phyloP scores from a whole-genome alignment of 1,284 basidiomycete genomes.

The Boletus hoseneyae region DNA sequence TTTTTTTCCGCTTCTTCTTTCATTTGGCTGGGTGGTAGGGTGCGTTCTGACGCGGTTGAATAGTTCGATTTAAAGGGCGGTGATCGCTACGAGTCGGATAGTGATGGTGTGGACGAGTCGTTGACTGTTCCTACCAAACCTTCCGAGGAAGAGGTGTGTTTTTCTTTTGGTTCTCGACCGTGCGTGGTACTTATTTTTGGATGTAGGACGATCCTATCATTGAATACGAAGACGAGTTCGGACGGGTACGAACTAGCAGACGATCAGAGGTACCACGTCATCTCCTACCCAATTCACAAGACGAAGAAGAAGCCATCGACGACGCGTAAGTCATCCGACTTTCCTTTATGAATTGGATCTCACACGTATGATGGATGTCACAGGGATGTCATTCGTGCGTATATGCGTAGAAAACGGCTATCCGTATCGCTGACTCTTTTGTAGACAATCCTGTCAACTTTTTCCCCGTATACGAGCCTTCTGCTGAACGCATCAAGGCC shows the following conservation, averaged over 20 bases:
- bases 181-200: slow-evolving; percentile 4
- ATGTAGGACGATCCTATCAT: slow-evolving; percentile 69
- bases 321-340: slow-evolving; percentile 48
- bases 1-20: not conserved
- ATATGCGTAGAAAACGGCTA: slow-evolving; percentile 26
- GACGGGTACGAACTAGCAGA: slow-evolving; percentile 63
- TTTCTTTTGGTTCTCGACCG: not conserved
- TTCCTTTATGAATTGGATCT: slow-evolving; percentile 9
- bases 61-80: slow-evolving; percentile 73
- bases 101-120: slow-evolving; percentile 74
- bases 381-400: slow-evolving; percentile 60
- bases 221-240: slow-evolving; percentile 86
- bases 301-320: slow-evolving; percentile 35
- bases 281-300: slow-evolving; percentile 40
- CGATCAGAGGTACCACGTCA: slow-evolving; percentile 78
- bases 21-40: not conserved
- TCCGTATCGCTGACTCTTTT: slow-evolving; percentile 1
- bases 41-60: slow-evolving; percentile 14
- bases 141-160: slow-evolving; percentile 41
- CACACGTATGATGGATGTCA: slow-evolving; percentile 8
- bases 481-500: slow-evolving; percentile 71
- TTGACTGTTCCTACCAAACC: slow-evolving; percentile 48
- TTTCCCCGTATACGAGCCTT: slow-evolving; percentile 85
- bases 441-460: slow-evolving; percentile 72
- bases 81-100: slow-evolving; percentile 58